Evolutionary conservation across 345 rosid genomes (phyloP).

Genomic region (Citrus sp.): DNA sequence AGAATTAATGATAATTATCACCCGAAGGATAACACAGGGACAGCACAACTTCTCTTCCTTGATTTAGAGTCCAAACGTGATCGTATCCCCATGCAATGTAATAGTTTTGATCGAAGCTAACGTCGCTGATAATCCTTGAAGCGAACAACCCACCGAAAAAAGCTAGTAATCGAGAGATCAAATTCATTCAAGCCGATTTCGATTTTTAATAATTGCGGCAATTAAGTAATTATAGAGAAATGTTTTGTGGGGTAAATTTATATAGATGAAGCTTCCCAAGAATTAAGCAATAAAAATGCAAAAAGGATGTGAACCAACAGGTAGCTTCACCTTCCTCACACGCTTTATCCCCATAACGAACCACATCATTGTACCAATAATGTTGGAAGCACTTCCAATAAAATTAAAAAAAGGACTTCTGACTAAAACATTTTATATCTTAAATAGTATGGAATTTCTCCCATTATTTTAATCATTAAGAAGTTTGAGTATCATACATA

Average conservation of each 20-base stretch:
- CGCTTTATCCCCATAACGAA: not conserved
- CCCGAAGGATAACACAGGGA: constrained; percentile 47
- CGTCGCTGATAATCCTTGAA: not conserved
- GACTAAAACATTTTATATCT: not conserved
- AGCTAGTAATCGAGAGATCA: not conserved
- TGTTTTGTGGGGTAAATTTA: no score
- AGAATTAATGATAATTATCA: not conserved
- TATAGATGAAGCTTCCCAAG: no score
- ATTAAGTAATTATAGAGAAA: no score
- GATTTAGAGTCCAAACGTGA: not conserved
- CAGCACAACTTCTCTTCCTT: constrained; percentile 27
- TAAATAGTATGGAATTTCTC: not conserved
- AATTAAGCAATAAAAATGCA: not conserved
- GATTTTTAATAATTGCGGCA: not conserved
- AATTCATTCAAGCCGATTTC: not conserved
- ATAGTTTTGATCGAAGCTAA: not conserved
- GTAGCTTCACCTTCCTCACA: not conserved
- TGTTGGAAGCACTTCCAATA: not conserved
- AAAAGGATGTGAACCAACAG: not conserved
- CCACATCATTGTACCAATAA: not conserved
- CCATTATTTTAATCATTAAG: not conserved
- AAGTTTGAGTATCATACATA: not conserved
- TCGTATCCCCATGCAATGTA: not conserved
- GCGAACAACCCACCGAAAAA: no score
- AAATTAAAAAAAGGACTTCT: not conserved